These are phyloP conservation scores for Backusella psychrophila DNA, from an alignment of 192 early-diverging fungal species.

Conservation along the genomic window DNA sequence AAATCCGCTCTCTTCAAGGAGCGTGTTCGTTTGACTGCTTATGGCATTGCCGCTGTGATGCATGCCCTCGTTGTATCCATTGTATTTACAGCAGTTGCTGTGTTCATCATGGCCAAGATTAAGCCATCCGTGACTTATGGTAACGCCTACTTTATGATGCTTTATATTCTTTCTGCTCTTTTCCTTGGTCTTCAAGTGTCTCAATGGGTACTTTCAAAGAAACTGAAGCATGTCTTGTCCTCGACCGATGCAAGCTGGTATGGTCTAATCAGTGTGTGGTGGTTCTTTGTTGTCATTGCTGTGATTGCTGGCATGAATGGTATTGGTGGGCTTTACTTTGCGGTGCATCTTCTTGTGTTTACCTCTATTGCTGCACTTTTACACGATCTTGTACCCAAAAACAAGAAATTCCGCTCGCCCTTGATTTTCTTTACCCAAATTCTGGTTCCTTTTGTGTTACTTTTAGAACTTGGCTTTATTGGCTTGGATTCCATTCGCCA, in stretches of 20 bases:
- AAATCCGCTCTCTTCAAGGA: background rate
- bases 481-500: constrained; percentile 42
- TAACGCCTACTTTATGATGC: background rate
- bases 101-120: background rate
- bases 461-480: constrained; percentile 37
- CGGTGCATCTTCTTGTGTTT: constrained; percentile 32
- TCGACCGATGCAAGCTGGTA: background rate
- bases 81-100: background rate
- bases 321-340: constrained; percentile 40
- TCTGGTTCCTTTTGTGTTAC: constrained; percentile 27
- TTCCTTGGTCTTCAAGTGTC: constrained; percentile 11
- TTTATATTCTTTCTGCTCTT: constrained; percentile 16
- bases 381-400: background rate
- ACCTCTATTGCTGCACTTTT: constrained; percentile 25
- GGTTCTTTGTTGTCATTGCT: constrained; percentile 35
- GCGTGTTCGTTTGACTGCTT: background rate
- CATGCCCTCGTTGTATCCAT: background rate
- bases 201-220: constrained; percentile 1
- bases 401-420: background rate
- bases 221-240: background rate
- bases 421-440: constrained; percentile 14
- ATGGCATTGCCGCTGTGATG: background rate
- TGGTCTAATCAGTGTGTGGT: constrained; percentile 42
- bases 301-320: constrained; percentile 11
- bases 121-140: constrained; percentile 22